Percentiles rank a stretch among this genome's conserved stretches.
phyloP scores from a whole-genome alignment of 2,329 filamentous ascomycete species.

The Epichloe gansuensis region DNA sequence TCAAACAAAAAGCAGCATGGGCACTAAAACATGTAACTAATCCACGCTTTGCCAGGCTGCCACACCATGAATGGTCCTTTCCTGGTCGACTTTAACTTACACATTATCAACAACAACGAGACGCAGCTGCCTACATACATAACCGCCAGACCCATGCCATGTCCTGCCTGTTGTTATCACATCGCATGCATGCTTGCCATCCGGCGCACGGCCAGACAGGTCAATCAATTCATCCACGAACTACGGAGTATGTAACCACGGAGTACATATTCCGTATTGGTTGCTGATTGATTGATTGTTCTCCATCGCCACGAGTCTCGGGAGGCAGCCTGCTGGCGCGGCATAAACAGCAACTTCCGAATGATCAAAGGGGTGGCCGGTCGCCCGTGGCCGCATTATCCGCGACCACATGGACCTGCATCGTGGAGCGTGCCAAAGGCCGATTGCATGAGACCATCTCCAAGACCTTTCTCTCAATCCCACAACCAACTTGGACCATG shows the following conservation, averaged over 20 bases:
- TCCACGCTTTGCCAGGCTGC: not conserved
- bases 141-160: too few species aligned
- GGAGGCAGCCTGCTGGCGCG: not conserved
- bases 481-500: too few species aligned
- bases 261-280: too few species aligned
- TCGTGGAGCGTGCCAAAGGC: constrained; percentile 4
- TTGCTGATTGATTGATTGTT: not conserved
- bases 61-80: not conserved
- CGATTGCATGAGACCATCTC: not conserved
- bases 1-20: constrained; percentile 1
- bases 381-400: not conserved
- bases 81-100: too few species aligned
- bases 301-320: not conserved
- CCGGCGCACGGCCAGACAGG: not conserved
- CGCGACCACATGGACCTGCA: constrained; percentile 4
- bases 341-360: not conserved
- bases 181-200: not conserved
- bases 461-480: not conserved
- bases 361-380: not conserved
- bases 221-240: not conserved
- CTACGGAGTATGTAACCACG: not conserved
- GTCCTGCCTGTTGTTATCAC: not conserved
- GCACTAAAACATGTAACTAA: not conserved
- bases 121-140: too few species aligned
- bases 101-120: not conserved